Percentiles rank a stretch among this genome's conserved stretches.
These are phyloP conservation scores for Fusarium ambrosium DNA, from an alignment of 2,329 filamentous ascomycete species.

Conservation along the genomic window DNA sequence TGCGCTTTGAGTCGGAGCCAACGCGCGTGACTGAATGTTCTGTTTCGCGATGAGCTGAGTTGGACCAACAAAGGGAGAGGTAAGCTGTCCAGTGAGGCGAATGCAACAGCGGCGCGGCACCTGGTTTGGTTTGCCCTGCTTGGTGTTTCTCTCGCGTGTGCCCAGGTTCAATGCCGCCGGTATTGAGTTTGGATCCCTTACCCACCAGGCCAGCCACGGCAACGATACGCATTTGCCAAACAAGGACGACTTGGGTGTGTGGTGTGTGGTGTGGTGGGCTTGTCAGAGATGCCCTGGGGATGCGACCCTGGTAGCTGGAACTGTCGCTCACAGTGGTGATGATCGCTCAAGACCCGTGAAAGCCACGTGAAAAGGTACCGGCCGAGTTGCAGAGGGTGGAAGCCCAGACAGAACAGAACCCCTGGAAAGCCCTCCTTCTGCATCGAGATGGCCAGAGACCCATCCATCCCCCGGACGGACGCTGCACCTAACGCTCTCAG, in stretches of 20 bases:
- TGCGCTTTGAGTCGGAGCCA: conserved; percentile 32
- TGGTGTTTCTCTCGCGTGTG: conserved; percentile 14
- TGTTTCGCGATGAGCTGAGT: conserved; percentile 17
- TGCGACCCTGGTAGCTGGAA: conserved; percentile 3
- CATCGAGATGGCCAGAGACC: conserved; percentile 2
- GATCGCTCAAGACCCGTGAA: conserved; percentile 31
- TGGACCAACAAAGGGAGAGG: conserved; percentile 14
- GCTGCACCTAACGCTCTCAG: conserved; percentile 17
- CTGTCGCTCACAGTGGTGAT: conserved; percentile 14
- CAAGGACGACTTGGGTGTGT: not conserved
- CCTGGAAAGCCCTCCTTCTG: conserved; percentile 29
- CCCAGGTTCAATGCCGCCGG: conserved; percentile 11
- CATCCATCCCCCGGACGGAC: conserved; percentile 22
- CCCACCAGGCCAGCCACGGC: not conserved
- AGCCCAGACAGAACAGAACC: conserved; percentile 21
- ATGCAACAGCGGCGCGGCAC: conserved; percentile 12
- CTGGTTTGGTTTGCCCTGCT: not conserved
- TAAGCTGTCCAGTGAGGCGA: conserved; percentile 20
- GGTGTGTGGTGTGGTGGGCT: not conserved
- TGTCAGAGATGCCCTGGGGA: not conserved
- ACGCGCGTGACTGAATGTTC: conserved; percentile 19
- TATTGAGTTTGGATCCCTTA: conserved; percentile 10
- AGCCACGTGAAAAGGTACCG: conserved; percentile 46
- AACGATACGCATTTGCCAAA: conserved; percentile 1
- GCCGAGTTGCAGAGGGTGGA: conserved; percentile 31